Percentiles rank a stretch among this genome's conserved stretches.
phyloP scores from a whole-genome alignment of 73 alveolate species.

The Halteria grandinella region DNA sequence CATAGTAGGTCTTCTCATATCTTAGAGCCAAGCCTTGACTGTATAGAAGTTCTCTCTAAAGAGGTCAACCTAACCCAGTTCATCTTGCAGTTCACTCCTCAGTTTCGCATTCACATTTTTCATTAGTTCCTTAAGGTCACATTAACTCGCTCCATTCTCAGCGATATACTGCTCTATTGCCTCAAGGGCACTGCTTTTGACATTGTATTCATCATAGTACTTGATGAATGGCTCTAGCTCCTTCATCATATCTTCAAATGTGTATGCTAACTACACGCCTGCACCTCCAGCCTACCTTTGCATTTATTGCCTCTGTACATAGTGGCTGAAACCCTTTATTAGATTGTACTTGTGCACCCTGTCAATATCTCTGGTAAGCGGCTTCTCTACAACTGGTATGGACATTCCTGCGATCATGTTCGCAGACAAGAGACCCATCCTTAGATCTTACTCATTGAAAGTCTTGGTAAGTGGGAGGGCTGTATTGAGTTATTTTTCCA shows the following conservation, averaged over 20 bases:
- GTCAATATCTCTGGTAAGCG: constrained; percentile 10
- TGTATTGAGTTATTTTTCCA: no score
- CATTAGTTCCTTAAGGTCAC: neutral
- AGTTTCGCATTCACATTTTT: neutral
- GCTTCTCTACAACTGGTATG: constrained; percentile 36
- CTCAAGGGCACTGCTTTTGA: neutral
- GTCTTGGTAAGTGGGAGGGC: no score
- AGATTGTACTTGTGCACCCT: constrained; percentile 17
- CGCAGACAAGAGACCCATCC: no score
- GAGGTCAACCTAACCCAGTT: neutral
- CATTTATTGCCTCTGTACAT: no score
- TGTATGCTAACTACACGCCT: no score
- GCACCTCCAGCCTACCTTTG: no score
- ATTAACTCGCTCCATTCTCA: no score
- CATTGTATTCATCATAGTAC: neutral
- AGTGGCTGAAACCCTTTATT: constrained; percentile 3
- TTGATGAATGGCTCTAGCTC: constrained; percentile 8
- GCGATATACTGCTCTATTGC: no score
- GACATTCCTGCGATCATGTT: no score
- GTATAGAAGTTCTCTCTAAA: constrained; percentile 16
- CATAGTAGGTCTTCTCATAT: neutral
- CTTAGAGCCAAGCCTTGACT: constrained; percentile 10
- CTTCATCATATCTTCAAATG: constrained; percentile 20
- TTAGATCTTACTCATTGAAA: no score
- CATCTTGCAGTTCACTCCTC: constrained; percentile 11